Percentiles rank a stretch among this genome's conserved stretches.
phyloP scores from a whole-genome alignment of 129 eudicot species.

The Flaveria trinervia region DNA sequence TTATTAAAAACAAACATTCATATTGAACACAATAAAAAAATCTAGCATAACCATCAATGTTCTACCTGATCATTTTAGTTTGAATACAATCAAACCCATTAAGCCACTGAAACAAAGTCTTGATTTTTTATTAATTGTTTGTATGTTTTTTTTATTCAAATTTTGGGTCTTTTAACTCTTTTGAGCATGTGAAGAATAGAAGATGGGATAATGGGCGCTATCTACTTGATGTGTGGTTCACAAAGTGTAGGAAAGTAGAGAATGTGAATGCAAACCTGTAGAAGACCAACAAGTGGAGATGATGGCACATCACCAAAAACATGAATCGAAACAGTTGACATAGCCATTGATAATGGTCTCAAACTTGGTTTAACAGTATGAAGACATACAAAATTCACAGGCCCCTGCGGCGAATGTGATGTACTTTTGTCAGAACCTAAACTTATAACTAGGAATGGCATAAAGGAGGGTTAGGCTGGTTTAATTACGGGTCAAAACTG shows the following conservation, averaged over 20 bases:
- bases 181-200: not conserved
- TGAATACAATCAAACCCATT: not conserved
- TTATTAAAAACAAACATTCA: not conserved
- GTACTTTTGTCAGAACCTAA: conserved; percentile 23
- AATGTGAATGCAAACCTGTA: conserved; percentile 57
- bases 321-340: conserved; percentile 89
- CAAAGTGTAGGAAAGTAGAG: not conserved
- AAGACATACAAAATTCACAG: conserved; percentile 85
- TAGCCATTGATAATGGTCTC: conserved; percentile 91
- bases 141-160: no score
- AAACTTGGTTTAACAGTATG: conserved; percentile 92
- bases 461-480: not conserved
- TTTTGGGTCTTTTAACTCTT: conserved; percentile 3
- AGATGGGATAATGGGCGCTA: not conserved
- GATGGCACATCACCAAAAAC: conserved; percentile 96
- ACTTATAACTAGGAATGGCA: conserved; percentile 5
- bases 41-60: not conserved
- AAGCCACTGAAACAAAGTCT: not conserved
- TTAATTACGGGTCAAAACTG: not conserved
- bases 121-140: not conserved
- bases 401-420: conserved; percentile 60
- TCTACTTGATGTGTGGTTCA: conserved; percentile 12
- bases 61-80: not conserved
- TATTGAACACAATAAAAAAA: not conserved
- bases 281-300: conserved; percentile 90